Conservation (phyloP, 345 rosid genomes). For the Cardamine chenopodiifolia region DNA sequence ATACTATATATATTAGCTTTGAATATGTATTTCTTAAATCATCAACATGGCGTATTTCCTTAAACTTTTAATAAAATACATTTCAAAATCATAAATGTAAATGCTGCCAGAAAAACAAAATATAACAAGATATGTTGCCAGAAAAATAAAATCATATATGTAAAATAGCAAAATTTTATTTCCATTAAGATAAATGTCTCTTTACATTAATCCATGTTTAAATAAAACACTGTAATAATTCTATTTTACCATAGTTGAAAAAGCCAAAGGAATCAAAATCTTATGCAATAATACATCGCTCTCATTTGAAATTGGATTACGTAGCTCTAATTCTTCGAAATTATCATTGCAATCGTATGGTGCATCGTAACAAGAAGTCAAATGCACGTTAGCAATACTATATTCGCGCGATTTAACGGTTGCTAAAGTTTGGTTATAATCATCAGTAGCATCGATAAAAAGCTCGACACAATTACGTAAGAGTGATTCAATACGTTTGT, state of each 20-base stretch:
- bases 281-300: conserved; percentile 37
- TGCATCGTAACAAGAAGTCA: no score
- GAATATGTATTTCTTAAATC: no score
- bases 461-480: conserved; percentile 45
- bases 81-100: not conserved
- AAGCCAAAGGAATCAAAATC: conserved; percentile 48
- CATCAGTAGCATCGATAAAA: conserved; percentile 27
- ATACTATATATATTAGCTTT: no score
- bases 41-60: no score
- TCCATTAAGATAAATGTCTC: not conserved
- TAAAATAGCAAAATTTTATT: not conserved
- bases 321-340: no score
- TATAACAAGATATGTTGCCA: not conserved
- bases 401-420: conserved; percentile 31
- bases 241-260: conserved; percentile 42
- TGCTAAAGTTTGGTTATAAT: conserved; percentile 13
- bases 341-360: no score
- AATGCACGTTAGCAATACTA: conserved; percentile 10
- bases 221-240: not conserved
- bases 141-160: not conserved
- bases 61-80: no score
- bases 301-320: conserved; percentile 40
- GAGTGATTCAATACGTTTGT: not conserved
- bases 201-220: not conserved
- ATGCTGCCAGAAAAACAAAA: not conserved